Evolutionary conservation across 2,329 filamentous ascomycete genomes (phyloP).

Genomic region (Ascosphaera aggregata): DNA sequence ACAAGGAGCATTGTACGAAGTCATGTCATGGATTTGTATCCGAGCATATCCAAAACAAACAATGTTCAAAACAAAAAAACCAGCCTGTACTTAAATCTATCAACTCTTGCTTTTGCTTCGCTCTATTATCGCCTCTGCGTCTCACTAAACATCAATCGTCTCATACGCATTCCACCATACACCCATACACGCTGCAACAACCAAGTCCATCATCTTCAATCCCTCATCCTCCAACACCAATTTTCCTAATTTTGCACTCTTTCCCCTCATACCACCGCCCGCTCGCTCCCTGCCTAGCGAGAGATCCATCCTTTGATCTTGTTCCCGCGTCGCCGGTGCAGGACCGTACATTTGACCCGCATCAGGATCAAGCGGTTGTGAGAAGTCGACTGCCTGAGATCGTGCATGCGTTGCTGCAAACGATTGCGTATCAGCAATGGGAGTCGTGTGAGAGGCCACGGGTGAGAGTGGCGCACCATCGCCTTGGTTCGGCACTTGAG

Average conservation of each 20-base stretch:
- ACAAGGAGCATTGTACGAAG: too few relatives aligned
- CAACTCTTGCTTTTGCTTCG: too few relatives aligned
- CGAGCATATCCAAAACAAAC: too few relatives aligned
- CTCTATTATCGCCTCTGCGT: too few relatives aligned
- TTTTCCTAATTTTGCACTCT: constrained; percentile 81
- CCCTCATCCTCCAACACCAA: constrained; percentile 76
- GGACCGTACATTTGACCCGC: not conserved
- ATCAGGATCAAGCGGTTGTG: not conserved
- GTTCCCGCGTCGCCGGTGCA: constrained; percentile 10
- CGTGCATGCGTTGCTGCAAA: not conserved
- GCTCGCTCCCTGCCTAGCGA: constrained; percentile 62
- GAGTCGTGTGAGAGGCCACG: constrained; percentile 6
- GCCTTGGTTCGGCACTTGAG: constrained; percentile 4
- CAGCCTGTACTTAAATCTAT: too few relatives aligned
- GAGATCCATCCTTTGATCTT: constrained; percentile 34
- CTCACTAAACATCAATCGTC: not conserved
- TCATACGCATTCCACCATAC: constrained; percentile 79
- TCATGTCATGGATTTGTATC: too few relatives aligned
- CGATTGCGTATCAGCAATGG: constrained; percentile 9
- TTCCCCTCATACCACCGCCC: constrained; percentile 66
- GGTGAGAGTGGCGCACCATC: not conserved
- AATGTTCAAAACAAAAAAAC: too few relatives aligned
- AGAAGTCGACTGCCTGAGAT: not conserved
- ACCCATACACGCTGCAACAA: constrained; percentile 77
- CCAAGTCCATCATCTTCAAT: constrained; percentile 80